A percentile compares a stretch with the other conserved stretches of the same genome.
Evolutionary conservation across 768 basidiomycete genomes (phyloP).

Genomic region (Suillus decipiens): DNA sequence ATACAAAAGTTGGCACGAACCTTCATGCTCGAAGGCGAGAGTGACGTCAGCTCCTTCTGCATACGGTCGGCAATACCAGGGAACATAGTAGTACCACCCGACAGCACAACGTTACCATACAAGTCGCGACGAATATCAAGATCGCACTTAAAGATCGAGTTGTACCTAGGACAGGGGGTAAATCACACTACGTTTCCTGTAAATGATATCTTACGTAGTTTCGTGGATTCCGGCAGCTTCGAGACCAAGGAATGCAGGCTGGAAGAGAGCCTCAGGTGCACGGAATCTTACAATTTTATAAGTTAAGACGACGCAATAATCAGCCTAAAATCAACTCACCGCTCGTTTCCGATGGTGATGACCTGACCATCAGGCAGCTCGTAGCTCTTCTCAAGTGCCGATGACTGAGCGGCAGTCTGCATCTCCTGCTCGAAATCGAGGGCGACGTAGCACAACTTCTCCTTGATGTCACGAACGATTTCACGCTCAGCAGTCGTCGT

Average conservation of each 20-base stretch:
- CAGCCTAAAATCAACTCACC: conserved; percentile 33
- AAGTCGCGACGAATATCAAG: conserved; percentile 52
- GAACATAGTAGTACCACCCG: conserved; percentile 94
- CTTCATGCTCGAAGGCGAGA: conserved; percentile 87
- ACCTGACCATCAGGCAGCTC: conserved; percentile 93
- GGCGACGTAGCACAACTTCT: conserved; percentile 91
- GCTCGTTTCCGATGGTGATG: conserved; percentile 80
- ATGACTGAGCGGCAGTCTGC: conserved; percentile 86
- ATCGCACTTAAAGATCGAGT: conserved; percentile 70
- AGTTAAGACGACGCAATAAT: neutral
- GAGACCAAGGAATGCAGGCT: conserved; percentile 59
- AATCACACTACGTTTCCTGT: neutral
- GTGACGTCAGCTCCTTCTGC: conserved; percentile 88
- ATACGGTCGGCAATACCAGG: conserved; percentile 94
- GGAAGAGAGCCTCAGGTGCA: conserved; percentile 58
- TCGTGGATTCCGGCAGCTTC: conserved; percentile 87
- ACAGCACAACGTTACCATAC: conserved; percentile 44
- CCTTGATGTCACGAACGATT: conserved; percentile 96
- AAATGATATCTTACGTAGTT: conserved; percentile 46
- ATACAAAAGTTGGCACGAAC: conserved; percentile 30
- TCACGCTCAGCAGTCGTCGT: conserved; percentile 92
- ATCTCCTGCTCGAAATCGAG: conserved; percentile 94
- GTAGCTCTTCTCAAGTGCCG: conserved; percentile 90
- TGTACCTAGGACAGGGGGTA: conserved; percentile 38
- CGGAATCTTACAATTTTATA: conserved; percentile 44